Base-by-base conservation (phyloP, 2,329 filamentous ascomycete species). In the Exophiala bonariae region DNA sequence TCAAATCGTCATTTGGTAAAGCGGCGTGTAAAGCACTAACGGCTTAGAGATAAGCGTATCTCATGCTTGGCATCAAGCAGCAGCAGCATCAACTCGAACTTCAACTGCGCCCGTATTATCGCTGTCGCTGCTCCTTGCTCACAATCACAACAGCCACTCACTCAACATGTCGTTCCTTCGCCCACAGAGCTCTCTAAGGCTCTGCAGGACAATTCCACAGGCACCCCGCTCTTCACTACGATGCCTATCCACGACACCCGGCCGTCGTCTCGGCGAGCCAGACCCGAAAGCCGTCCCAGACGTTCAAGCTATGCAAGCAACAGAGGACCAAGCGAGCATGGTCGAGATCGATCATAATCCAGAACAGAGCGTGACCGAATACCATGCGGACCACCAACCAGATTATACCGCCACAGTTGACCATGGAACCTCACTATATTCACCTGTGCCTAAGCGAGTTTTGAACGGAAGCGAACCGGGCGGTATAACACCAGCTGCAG, bases 401-500 rank as follows among this genome's bases (percentile, higher is more conserved):
- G 86, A 96, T 66, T 96, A 95, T 68, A 79, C 80, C 57, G 86
- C 85, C 34, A 83, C 83, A 41, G 79, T 87, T 61, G 92, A 97
- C 71, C 91, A 90, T 72, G 87, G 87, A 55, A 95, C 89, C 57
- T 96, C 91, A 51, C 84, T 83, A 64, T 99, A 89, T 71, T 96
- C 92, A 1, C 93, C 92, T 16, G 83, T 96, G 17, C 92, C 93
- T 49, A 91, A 87, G 75, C 80, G 84, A 57, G 80, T 96, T 51
- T 89, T 96, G 80, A 86, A 96, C 64, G 93, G 91, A 62, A 95
- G 86, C 65, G 92, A 97, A 72, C 82, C 86, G 34, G 81, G 77
- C 31, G 81, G 86, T 3, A 74, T 82, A 49, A 78, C 93, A 33
- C 82, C 91, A 41, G 93, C 92, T 19, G 89, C 90, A 50, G 81